phyloP scores from a whole-genome alignment of 106 monocot species.

The Dioscorea dumetorum region DNA sequence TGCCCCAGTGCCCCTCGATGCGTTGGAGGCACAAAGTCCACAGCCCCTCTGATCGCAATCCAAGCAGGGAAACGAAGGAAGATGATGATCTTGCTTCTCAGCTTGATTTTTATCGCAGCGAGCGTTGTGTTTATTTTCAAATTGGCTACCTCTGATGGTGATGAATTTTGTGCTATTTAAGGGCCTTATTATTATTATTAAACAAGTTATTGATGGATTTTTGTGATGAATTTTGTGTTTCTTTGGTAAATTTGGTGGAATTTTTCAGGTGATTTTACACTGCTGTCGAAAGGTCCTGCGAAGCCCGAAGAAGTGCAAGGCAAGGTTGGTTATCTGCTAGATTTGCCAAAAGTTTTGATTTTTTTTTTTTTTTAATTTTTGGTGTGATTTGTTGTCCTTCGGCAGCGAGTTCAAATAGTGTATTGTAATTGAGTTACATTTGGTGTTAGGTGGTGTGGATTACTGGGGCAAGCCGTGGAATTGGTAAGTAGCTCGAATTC shows the following conservation, averaged over 20 bases:
- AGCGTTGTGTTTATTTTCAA: conserved; percentile 23
- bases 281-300: conserved; percentile 47
- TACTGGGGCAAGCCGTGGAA: conserved; percentile 94
- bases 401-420: background rate
- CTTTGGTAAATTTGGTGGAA: background rate
- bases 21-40: background rate
- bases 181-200: background rate
- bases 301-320: conserved; percentile 55
- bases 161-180: background rate
- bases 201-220: background rate
- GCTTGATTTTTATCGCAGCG: conserved; percentile 12
- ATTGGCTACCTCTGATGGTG: conserved; percentile 63
- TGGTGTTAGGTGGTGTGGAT: conserved; percentile 69
- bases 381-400: background rate
- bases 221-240: background rate
- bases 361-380: too few relatives aligned
- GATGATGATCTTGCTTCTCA: conserved; percentile 18
- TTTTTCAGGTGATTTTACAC: conserved; percentile 49
- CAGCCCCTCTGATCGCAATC: too few relatives aligned
- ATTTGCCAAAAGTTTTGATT: too few relatives aligned
- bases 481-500: conserved; percentile 33
- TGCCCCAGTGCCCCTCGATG: too few relatives aligned
- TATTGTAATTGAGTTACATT: background rate
- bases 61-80: background rate
- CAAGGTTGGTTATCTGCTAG: conserved; percentile 33